phyloP scores from a whole-genome alignment of 495 filamentous ascomycete genomes.

The Thozetella sp. region DNA sequence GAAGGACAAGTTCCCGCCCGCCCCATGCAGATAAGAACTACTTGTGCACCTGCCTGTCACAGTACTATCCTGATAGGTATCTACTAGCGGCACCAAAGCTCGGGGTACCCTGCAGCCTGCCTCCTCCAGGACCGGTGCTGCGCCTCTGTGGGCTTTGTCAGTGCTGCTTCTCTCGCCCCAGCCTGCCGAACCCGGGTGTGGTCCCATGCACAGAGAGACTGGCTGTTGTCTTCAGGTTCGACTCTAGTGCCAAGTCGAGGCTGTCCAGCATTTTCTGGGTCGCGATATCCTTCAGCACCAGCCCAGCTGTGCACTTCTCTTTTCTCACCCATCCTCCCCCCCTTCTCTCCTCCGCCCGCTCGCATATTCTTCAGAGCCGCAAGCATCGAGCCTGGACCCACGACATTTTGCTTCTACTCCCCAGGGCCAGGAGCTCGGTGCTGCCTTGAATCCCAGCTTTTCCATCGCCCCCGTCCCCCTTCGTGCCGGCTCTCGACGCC shows the following conservation, averaged over 20 bases:
- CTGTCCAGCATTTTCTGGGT: slow-evolving; percentile 1
- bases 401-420: neutral
- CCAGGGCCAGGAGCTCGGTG: neutral
- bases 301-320: neutral
- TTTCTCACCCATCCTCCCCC: neutral
- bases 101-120: neutral
- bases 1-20: neutral
- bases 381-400: neutral
- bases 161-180: slow-evolving; percentile 1
- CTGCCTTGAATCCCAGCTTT: neutral
- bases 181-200: neutral
- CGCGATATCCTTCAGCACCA: neutral
- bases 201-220: neutral
- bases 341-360: neutral
- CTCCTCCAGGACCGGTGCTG: neutral
- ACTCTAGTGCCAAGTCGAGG: neutral
- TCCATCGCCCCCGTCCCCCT: slow-evolving; percentile 1
- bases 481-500: neutral
- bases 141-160: slow-evolving; percentile 1
- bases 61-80: neutral
- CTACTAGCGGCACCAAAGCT: neutral
- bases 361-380: neutral
- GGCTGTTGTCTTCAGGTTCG: slow-evolving; percentile 3
- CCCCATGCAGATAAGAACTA: neutral
- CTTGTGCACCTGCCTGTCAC: neutral